A percentile compares a stretch with the other conserved stretches of the same genome.
Conservation (phyloP, 495 filamentous ascomycete genomes). For the Venustampulla echinocandica region DNA sequence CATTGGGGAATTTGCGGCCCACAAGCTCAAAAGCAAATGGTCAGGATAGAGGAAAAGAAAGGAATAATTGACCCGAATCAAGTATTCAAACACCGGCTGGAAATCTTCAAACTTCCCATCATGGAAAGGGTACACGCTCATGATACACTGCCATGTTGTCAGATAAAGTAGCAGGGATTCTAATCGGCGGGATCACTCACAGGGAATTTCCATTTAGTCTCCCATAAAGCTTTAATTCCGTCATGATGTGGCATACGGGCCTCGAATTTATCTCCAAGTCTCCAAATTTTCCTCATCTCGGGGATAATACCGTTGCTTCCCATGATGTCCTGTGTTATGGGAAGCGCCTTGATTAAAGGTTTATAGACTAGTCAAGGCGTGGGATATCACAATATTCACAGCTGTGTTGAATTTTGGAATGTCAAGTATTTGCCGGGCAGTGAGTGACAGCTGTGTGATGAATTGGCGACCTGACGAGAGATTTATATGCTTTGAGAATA, state of each 20-base stretch:
- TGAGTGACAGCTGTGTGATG: too few relatives aligned
- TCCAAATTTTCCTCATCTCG: not conserved
- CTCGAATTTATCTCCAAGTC: conserved; percentile 1
- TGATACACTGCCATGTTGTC: conserved; percentile 37
- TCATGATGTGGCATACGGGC: conserved; percentile 50
- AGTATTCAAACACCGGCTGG: conserved; percentile 54
- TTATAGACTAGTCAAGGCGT: too few relatives aligned
- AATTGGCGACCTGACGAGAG: too few relatives aligned
- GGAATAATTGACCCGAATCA: conserved; percentile 43
- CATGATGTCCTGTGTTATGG: too few relatives aligned
- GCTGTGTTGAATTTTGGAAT: too few relatives aligned
- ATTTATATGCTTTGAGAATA: too few relatives aligned
- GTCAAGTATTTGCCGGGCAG: too few relatives aligned
- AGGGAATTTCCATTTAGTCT: conserved; percentile 69
- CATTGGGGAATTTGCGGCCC: too few relatives aligned
- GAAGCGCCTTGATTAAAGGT: too few relatives aligned
- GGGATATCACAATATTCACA: too few relatives aligned
- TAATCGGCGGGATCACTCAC: conserved; percentile 31
- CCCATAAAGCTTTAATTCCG: conserved; percentile 67
- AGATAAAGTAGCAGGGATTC: not conserved
- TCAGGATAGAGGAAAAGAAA: not conserved
- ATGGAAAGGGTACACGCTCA: conserved; percentile 72
- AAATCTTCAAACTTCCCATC: conserved; percentile 65
- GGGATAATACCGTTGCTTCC: too few relatives aligned
- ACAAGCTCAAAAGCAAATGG: too few relatives aligned